Evolutionary conservation across 352 stramenopile genomes (phyloP).

Genomic region (Paralagenidium karlingii): DNA sequence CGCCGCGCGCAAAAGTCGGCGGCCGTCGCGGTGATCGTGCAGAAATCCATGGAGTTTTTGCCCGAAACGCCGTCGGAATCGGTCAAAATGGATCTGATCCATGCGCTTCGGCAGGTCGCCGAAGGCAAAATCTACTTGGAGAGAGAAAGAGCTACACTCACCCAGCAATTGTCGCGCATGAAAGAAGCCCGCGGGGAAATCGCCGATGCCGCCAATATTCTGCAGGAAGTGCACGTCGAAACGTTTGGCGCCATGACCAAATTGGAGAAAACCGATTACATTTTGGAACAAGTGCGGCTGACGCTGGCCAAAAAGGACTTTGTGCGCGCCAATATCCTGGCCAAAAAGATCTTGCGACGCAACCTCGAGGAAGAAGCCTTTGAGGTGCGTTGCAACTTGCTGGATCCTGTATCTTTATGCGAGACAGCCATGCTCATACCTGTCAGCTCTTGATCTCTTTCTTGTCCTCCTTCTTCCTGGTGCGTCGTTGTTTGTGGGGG

Average conservation of each 20-base stretch:
- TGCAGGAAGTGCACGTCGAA: conserved; percentile 98
- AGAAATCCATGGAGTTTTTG: conserved; percentile 76
- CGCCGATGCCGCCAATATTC: conserved; percentile 85
- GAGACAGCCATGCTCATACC: too few species aligned
- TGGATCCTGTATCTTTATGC: too few species aligned
- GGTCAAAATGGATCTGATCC: conserved; percentile 88
- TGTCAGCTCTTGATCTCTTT: too few species aligned
- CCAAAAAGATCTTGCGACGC: conserved; percentile 94
- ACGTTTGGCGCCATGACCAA: conserved; percentile 98
- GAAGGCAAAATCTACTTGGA: conserved; percentile 98
- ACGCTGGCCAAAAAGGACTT: conserved; percentile 96
- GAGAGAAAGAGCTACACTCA: conserved; percentile 90
- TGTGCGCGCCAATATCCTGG: conserved; percentile 92
- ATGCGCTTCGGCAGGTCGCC: conserved; percentile 87
- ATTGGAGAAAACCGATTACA: conserved; percentile 98
- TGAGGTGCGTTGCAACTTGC: conserved; percentile 28
- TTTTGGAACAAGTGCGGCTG: conserved; percentile 96
- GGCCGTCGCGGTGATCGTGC: conserved; percentile 74
- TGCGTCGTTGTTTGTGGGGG: too few species aligned
- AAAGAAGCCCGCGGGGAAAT: conserved; percentile 90
- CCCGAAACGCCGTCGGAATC: conserved; percentile 65
- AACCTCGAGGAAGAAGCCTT: conserved; percentile 91
- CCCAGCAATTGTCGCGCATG: conserved; percentile 85
- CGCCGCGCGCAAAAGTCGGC: conserved; percentile 81
- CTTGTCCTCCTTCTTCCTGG: too few species aligned